These are phyloP conservation scores for Hydnomerulius pinastri DNA, from an alignment of 768 basidiomycete species.

Conservation along the genomic window DNA sequence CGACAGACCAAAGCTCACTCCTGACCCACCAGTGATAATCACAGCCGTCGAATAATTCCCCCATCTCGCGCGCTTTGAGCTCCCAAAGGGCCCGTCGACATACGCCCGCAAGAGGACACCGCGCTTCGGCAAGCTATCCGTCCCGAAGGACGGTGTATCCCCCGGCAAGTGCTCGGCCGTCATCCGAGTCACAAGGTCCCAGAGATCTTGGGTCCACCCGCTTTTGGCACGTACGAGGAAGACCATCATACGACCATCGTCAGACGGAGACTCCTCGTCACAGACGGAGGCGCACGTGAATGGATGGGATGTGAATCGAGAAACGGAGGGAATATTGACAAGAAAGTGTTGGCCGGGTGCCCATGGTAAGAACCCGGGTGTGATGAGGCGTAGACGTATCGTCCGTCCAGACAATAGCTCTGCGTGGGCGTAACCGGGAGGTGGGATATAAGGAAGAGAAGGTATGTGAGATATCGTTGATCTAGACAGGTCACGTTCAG, in stretches of 20 bases:
- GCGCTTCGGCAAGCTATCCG: constrained; percentile 32
- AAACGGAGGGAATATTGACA: constrained; percentile 65
- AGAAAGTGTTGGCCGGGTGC: constrained; percentile 80
- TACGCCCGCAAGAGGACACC: constrained; percentile 58
- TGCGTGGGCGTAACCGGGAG: constrained; percentile 67
- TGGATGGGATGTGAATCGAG: constrained; percentile 64
- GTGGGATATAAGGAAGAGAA: constrained; percentile 44
- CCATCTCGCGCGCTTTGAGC: constrained; percentile 60
- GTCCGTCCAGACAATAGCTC: constrained; percentile 72
- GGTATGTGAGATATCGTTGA: neutral
- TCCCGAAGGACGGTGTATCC: constrained; percentile 9
- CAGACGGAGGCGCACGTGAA: constrained; percentile 70
- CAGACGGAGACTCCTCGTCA: constrained; percentile 45
- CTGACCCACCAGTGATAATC: constrained; percentile 72
- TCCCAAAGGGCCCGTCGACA: constrained; percentile 74
- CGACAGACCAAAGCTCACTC: constrained; percentile 70
- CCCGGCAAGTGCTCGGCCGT: constrained; percentile 36
- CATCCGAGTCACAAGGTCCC: constrained; percentile 50
- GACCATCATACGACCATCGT: constrained; percentile 56
- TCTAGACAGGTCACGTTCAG: neutral
- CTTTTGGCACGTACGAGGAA: constrained; percentile 69
- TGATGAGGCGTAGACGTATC: constrained; percentile 64
- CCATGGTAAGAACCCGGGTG: constrained; percentile 61
- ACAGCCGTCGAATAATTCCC: constrained; percentile 56
- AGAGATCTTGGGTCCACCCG: constrained; percentile 70